Conservation (phyloP, 2,329 filamentous ascomycete genomes). For the Apiospora sp. region DNA sequence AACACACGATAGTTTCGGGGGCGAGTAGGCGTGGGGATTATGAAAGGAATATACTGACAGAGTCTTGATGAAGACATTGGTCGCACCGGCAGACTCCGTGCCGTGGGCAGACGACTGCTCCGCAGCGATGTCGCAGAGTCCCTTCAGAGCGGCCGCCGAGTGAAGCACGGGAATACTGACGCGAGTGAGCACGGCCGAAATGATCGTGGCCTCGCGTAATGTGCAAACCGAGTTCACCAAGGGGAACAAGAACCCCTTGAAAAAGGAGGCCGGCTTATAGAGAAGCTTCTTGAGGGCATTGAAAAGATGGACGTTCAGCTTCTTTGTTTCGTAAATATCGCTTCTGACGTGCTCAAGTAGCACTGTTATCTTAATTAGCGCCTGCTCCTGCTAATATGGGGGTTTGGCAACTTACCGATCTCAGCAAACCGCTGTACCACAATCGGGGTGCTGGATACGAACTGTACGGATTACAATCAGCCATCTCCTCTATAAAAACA, state of each 20-base stretch:
- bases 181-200: slow-evolving; percentile 83
- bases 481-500: neutral
- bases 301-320: slow-evolving; percentile 95
- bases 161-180: slow-evolving; percentile 91
- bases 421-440: slow-evolving; percentile 87
- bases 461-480: slow-evolving; percentile 46
- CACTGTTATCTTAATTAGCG: neutral
- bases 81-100: slow-evolving; percentile 87
- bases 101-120: slow-evolving; percentile 80
- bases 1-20: neutral
- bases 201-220: slow-evolving; percentile 88
- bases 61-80: slow-evolving; percentile 93
- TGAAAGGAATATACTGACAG: slow-evolving; percentile 51
- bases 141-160: slow-evolving; percentile 89
- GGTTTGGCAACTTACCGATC: slow-evolving; percentile 79
- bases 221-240: slow-evolving; percentile 87
- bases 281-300: slow-evolving; percentile 90
- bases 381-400: neutral
- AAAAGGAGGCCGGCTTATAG: slow-evolving; percentile 95
- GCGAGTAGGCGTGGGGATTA: too few species aligned
- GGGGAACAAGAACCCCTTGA: slow-evolving; percentile 95
- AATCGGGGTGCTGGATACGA: slow-evolving; percentile 82
- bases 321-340: slow-evolving; percentile 92
- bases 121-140: slow-evolving; percentile 92
- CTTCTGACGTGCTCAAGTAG: slow-evolving; percentile 71